phyloP scores from a whole-genome alignment of 768 basidiomycete genomes.

The Auriscalpium microsporum region DNA sequence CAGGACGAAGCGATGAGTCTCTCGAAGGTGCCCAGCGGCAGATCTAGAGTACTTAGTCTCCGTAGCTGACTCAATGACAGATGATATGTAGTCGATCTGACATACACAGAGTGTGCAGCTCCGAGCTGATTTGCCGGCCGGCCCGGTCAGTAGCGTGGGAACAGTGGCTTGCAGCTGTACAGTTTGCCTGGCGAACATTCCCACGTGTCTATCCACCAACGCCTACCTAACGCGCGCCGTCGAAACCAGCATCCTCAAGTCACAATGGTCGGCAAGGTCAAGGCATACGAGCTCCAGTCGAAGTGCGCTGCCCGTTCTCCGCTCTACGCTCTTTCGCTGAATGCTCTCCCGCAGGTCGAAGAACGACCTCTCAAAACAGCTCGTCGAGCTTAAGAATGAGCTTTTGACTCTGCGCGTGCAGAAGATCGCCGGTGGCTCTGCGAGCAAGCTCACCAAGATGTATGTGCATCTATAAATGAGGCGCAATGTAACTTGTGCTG shows the following conservation, averaged over 20 bases:
- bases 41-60: too few species aligned
- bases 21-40: too few species aligned
- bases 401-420: constrained; percentile 90
- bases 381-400: constrained; percentile 91
- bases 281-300: constrained; percentile 93
- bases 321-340: background rate
- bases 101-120: too few species aligned
- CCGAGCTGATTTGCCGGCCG: too few species aligned
- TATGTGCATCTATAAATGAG: constrained; percentile 33
- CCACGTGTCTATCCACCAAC: background rate
- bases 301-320: constrained; percentile 50
- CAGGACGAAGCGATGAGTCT: too few species aligned
- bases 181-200: too few species aligned
- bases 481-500: background rate
- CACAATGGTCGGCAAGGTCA: constrained; percentile 86
- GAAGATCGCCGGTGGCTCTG: constrained; percentile 94
- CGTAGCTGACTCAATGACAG: too few species aligned
- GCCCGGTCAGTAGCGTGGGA: too few species aligned
- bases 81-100: too few species aligned
- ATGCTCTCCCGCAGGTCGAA: constrained; percentile 57
- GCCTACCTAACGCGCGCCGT: constrained; percentile 1
- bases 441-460: constrained; percentile 97
- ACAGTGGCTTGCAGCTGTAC: too few species aligned
- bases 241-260: constrained; percentile 2
- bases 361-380: constrained; percentile 92